phyloP scores from a whole-genome alignment of 768 basidiomycete species.

The Termitomyces sp. region DNA sequence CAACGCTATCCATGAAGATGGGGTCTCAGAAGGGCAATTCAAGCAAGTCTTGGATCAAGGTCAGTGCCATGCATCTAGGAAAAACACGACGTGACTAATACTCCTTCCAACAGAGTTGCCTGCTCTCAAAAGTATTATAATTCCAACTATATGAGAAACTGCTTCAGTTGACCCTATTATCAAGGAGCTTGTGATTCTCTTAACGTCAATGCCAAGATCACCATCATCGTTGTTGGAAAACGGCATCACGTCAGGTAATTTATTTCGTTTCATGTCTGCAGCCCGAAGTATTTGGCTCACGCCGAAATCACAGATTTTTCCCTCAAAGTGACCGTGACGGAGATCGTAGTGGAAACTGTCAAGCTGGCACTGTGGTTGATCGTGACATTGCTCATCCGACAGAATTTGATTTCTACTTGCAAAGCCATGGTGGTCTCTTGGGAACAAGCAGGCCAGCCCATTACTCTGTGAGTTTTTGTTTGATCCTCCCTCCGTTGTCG shows the following conservation, averaged over 20 bases:
- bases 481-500: neutral
- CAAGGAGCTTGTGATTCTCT: conserved; percentile 51
- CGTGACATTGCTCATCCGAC: conserved; percentile 63
- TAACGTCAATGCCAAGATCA: conserved; percentile 52
- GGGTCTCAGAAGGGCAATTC: conserved; percentile 52
- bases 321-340: conserved; percentile 35
- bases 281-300: neutral
- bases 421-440: conserved; percentile 71
- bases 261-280: conserved; percentile 7
- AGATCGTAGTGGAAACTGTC: conserved; percentile 70
- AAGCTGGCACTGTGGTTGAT: conserved; percentile 77
- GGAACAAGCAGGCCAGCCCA: conserved; percentile 61
- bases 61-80: conserved; percentile 16
- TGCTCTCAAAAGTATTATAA: conserved; percentile 39
- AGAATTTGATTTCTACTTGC: conserved; percentile 77
- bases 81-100: neutral
- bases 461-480: conserved; percentile 32
- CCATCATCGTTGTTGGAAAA: conserved; percentile 68
- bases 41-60: conserved; percentile 49
- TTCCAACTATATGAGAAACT: neutral
- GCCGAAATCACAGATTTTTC: conserved; percentile 28
- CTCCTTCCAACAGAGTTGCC: conserved; percentile 36
- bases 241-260: conserved; percentile 44
- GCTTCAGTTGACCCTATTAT: conserved; percentile 8
- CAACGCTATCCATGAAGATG: conserved; percentile 32